phyloP scores from a whole-genome alignment of 2,329 filamentous ascomycete species.

The Neofusicoccum sp. region DNA sequence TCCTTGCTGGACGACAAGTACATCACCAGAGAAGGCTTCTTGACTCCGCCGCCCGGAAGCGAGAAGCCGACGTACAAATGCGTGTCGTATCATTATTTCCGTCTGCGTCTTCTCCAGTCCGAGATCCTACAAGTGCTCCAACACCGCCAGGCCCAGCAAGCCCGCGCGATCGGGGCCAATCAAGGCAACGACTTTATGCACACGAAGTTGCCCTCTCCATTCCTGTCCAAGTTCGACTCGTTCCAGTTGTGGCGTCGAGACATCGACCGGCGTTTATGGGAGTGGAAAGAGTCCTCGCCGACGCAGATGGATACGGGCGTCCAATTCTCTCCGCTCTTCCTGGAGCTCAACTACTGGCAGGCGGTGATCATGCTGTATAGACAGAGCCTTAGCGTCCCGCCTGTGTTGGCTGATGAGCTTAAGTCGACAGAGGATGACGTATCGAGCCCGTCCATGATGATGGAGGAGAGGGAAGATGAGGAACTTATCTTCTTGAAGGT shows the following conservation, averaged over 20 bases:
- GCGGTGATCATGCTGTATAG: conserved; percentile 94
- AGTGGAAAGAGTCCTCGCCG: conserved; percentile 86
- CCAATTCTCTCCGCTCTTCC: conserved; percentile 83
- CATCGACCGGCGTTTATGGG: conserved; percentile 77
- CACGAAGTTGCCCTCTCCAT: conserved; percentile 79
- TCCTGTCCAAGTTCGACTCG: conserved; percentile 78
- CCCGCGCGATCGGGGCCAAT: conserved; percentile 67
- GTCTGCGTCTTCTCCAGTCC: conserved; percentile 83
- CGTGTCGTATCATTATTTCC: conserved; percentile 90
- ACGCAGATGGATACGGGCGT: conserved; percentile 80
- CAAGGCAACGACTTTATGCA: conserved; percentile 72
- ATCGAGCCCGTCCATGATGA: conserved; percentile 62
- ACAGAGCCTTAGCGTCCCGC: conserved; percentile 84
- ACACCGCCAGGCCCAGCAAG: conserved; percentile 83
- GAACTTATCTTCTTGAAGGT: conserved; percentile 93
- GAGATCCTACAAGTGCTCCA: conserved; percentile 94
- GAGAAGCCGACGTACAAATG: conserved; percentile 81
- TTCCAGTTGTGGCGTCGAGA: conserved; percentile 88
- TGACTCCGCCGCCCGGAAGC: conserved; percentile 59
- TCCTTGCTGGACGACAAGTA: conserved; percentile 85
- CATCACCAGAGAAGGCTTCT: conserved; percentile 79
- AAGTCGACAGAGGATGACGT: conserved; percentile 60
- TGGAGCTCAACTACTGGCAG: conserved; percentile 97
- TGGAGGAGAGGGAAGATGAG: conserved; percentile 76
- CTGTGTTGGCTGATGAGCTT: conserved; percentile 79